Base-by-base conservation (phyloP, 2,329 filamentous ascomycete genomes). In the Alternaria gansuensis region DNA sequence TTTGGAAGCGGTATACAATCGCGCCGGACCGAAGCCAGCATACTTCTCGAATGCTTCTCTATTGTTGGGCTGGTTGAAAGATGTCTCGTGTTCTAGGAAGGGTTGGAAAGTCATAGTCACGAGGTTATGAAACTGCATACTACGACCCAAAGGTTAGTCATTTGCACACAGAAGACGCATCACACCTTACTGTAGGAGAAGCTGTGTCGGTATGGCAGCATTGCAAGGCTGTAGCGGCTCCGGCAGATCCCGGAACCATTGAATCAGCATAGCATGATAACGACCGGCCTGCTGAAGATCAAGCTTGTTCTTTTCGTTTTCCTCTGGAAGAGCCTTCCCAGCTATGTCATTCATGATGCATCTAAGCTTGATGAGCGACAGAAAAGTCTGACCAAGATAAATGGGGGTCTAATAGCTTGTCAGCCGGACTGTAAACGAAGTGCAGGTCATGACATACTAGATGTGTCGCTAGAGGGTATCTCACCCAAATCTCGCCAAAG, bases 111-210 rank as follows among this genome's bases (percentile, higher is more conserved):
- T 50, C 56, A 58, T 58, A 4, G 48, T 46, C 23, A 58, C 41
- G n/a, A 57, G 37, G 29, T 57, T 57, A 36, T 55, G 57, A 23
- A 33, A 59, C 29, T 55, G 46, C 51, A 51, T 59, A 43, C 51
- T 59, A 31, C 23, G 14, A 21, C 29, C 17, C 23, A 23, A 33
- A 13, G 6, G 34, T 54, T 51, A 59, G 41, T 54, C 14, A 21
- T 51, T 37, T 8, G 14, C n/a, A 36, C 34, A 14, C 8, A 9
- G 6, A n/a, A 24, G 6, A 5, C 10, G 5, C 31, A 10, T 28
- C 49, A 33, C 31, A n/a, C 2, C 57, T 43, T 46, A 59, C 57
- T 59, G 57, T 21, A 59, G 44, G 17, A 50, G 43, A 39, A 59
- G 45, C 29, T 59, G 57, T 28, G 34, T 44, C 9, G 57, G 57